Evolutionary conservation across 2,329 filamentous ascomycete genomes (phyloP).

Genomic region (Tolypocladium pustulatum): DNA sequence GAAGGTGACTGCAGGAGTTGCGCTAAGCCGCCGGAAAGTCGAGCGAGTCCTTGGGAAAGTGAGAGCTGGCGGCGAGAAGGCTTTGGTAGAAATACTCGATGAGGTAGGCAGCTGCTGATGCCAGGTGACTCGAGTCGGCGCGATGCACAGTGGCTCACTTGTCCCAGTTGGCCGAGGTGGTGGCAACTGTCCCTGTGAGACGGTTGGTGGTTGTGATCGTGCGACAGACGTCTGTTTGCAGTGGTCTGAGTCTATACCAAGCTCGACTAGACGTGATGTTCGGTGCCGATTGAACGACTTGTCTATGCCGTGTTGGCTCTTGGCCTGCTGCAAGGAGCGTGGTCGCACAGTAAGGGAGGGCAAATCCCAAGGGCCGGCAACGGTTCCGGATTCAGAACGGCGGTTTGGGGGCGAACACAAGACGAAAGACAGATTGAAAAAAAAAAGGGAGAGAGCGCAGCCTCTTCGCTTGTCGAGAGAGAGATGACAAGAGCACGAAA

Average conservation of each 20-base stretch:
- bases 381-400: not conserved
- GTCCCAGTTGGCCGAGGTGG: not conserved
- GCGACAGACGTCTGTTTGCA: not conserved
- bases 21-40: not conserved
- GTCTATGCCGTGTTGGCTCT: not conserved
- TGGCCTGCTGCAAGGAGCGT: not conserved
- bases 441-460: not conserved
- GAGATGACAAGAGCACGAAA: not conserved
- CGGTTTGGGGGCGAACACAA: not conserved
- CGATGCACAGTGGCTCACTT: not conserved
- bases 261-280: not conserved
- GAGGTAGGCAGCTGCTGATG: not conserved
- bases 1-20: conserved; percentile 6
- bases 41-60: not conserved
- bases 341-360: not conserved
- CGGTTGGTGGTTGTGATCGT: not conserved
- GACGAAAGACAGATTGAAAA: not conserved
- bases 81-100: not conserved
- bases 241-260: not conserved
- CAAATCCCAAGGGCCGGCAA: not conserved
- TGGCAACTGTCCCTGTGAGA: not conserved
- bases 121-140: not conserved
- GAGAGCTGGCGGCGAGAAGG: not conserved
- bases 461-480: not conserved
- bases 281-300: not conserved